Conservation (phyloP, 495 filamentous ascomycete genomes). For the Glutinoglossum americanum region DNA sequence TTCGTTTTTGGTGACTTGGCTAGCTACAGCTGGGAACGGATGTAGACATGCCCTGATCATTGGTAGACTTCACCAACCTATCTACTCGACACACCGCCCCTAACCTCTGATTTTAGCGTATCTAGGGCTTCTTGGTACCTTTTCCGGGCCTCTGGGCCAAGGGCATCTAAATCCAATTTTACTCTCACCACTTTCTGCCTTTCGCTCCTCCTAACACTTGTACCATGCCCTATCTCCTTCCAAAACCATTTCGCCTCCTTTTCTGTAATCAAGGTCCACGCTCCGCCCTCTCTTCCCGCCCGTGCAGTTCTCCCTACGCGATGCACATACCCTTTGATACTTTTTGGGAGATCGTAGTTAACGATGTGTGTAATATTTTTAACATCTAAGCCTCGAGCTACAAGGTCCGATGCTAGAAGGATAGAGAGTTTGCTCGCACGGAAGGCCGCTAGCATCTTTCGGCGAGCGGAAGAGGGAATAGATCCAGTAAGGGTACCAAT, state of each 20-base stretch:
- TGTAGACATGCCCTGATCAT: too few species aligned
- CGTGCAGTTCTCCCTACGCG: slow-evolving; percentile 80
- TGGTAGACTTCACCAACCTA: too few species aligned
- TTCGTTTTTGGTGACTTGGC: too few species aligned
- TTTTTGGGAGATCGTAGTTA: slow-evolving; percentile 82
- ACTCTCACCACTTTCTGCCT: slow-evolving; percentile 22
- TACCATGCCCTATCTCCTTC: slow-evolving; percentile 42
- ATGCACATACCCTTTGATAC: slow-evolving; percentile 68
- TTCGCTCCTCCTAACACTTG: slow-evolving; percentile 18
- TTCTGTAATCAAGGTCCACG: slow-evolving; percentile 63
- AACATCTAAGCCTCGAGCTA: slow-evolving; percentile 81
- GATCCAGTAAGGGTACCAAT: slow-evolving; percentile 58
- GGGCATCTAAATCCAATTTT: slow-evolving; percentile 20
- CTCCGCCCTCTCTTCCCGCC: slow-evolving; percentile 52
- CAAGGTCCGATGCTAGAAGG: slow-evolving; percentile 77
- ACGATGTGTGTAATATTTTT: slow-evolving; percentile 59
- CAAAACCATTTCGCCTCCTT: slow-evolving; percentile 74
- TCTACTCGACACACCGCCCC: not conserved
- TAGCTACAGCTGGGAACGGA: too few species aligned
- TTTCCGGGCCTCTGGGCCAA: slow-evolving; percentile 23
- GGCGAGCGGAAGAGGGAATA: slow-evolving; percentile 38
- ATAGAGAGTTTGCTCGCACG: slow-evolving; percentile 39
- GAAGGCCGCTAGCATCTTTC: slow-evolving; percentile 42
- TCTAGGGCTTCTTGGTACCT: slow-evolving; percentile 39
- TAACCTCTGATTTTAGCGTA: slow-evolving; percentile 25